Evolutionary conservation across 192 early-diverging fungal species (phyloP).

Genomic region (Lobosporangium transversale): DNA sequence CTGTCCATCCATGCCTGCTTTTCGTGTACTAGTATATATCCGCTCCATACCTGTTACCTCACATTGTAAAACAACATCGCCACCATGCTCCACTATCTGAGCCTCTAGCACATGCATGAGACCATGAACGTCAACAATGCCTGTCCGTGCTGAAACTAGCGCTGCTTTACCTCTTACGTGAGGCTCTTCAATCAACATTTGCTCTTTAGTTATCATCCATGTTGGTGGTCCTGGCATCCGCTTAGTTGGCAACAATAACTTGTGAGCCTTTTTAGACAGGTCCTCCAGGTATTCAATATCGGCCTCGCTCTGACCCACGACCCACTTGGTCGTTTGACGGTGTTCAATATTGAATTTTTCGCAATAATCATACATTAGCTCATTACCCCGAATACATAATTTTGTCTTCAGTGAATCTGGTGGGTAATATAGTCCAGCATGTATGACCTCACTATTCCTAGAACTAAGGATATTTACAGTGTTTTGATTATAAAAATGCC

Average conservation of each 20-base stretch:
- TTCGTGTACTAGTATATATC: background rate
- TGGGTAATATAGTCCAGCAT: slow-evolving; percentile 89
- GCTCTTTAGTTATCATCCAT: slow-evolving; percentile 55
- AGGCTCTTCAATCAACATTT: slow-evolving; percentile 66
- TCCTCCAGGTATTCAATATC: slow-evolving; percentile 64
- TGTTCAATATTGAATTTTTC: slow-evolving; percentile 62
- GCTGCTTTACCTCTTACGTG: slow-evolving; percentile 63
- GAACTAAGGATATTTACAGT: slow-evolving; percentile 56
- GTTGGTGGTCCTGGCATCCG: slow-evolving; percentile 59
- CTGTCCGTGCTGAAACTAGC: slow-evolving; percentile 77
- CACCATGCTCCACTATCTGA: slow-evolving; percentile 60
- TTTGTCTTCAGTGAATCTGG: slow-evolving; percentile 74
- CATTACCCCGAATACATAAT: slow-evolving; percentile 81
- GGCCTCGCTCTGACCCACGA: slow-evolving; percentile 69
- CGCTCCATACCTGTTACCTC: slow-evolving; percentile 58
- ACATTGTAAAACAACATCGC: slow-evolving; percentile 63
- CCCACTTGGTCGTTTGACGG: slow-evolving; percentile 76
- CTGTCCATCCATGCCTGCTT: background rate
- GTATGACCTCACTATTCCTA: slow-evolving; percentile 90
- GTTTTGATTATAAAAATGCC: no score
- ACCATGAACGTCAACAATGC: slow-evolving; percentile 83
- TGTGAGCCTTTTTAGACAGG: slow-evolving; percentile 65
- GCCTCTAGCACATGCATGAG: slow-evolving; percentile 72
- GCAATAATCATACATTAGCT: slow-evolving; percentile 73
- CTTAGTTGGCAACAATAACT: slow-evolving; percentile 35